Base-by-base conservation (phyloP, 148 eudicot species). In the Silene uniflora region DNA sequence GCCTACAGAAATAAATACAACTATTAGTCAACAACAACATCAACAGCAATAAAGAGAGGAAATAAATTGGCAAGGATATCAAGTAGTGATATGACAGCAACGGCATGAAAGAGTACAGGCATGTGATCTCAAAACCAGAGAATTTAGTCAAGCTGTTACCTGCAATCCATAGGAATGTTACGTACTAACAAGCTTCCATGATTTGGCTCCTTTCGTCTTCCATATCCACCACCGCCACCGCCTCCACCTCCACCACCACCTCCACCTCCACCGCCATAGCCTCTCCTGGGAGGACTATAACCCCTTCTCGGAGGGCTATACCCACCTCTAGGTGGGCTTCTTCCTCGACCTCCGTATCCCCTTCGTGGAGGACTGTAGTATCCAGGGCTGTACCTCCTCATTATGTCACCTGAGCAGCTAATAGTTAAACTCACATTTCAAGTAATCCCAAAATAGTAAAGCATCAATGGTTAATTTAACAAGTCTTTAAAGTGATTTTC, bases 321-420 rank as follows among this genome's bases (percentile, higher is more conserved):
- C 16, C 82, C 91, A 69, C 93, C 86, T 54, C 89, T 83, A 10
- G 91, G 94, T 22, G 94, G 94, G 63, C 91, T 88, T 76, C 89
- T 78, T 47, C 87, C 81, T 44, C 91, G 86, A 63, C 89, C 86
- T 42, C 85, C 88, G 73, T 88, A 86, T 49, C 87, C 90, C 73
- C 91, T 88, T 78, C 90, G 64, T 44, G 93, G 93, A 68, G 94
- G 91, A 69, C 93, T 87, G 82, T 89, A 83, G 69, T 82, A 78
- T n/a, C 81, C 84, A 5, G 94, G 94, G 76, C 94, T 90, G 72
- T 90, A 86, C 80, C 91, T 88, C 81, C 88, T 73, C 94, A 90
- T 90, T 75, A 69, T 75, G 72, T 21, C 21, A 23, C 77, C 85
- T 84, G 60, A 44, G 12, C 5, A 52, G 12, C 44, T 8, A 81